A percentile compares a stretch with the other conserved stretches of the same genome.
These are phyloP conservation scores for Blastosporella zonata DNA, from an alignment of 1,284 basidiomycete species.

Conservation along the genomic window DNA sequence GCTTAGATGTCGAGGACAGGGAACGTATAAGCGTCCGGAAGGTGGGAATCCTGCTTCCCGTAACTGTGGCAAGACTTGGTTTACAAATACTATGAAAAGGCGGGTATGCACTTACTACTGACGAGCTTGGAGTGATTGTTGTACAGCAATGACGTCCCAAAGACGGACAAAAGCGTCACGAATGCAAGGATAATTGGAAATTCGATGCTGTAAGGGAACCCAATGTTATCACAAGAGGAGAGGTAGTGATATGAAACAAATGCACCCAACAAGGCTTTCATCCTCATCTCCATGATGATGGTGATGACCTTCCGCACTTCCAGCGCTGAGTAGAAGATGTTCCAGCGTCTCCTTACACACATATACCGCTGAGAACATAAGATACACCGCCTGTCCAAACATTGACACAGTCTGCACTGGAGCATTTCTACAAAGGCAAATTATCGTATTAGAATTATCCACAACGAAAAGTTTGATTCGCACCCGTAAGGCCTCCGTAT, in stretches of 20 bases:
- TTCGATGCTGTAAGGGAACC: slow-evolving; percentile 46
- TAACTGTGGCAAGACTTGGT: slow-evolving; percentile 33
- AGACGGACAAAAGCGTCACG: slow-evolving; percentile 54
- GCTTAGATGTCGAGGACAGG: slow-evolving; percentile 34
- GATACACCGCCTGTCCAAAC: slow-evolving; percentile 86
- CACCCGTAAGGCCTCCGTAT: slow-evolving; percentile 65
- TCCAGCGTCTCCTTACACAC: slow-evolving; percentile 93
- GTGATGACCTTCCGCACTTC: slow-evolving; percentile 49
- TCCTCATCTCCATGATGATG: slow-evolving; percentile 47
- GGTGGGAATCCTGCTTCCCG: slow-evolving; percentile 53
- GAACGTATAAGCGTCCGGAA: slow-evolving; percentile 42
- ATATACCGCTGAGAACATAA: slow-evolving; percentile 89
- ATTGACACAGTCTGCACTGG: slow-evolving; percentile 76
- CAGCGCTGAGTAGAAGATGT: slow-evolving; percentile 68
- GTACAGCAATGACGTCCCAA: slow-evolving; percentile 53
- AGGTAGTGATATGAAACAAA: slow-evolving; percentile 8
- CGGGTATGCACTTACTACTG: slow-evolving; percentile 48
- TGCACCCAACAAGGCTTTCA: slow-evolving; percentile 26
- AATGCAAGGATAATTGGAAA: slow-evolving; percentile 66
- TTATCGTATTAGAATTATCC: not conserved
- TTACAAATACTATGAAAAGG: slow-evolving; percentile 12
- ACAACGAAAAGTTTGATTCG: slow-evolving; percentile 26
- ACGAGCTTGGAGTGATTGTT: slow-evolving; percentile 70
- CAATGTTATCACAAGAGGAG: not conserved
- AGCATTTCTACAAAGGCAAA: slow-evolving; percentile 48